phyloP scores from a whole-genome alignment of 2,329 filamentous ascomycete species.

The Sporothrix pallida region DNA sequence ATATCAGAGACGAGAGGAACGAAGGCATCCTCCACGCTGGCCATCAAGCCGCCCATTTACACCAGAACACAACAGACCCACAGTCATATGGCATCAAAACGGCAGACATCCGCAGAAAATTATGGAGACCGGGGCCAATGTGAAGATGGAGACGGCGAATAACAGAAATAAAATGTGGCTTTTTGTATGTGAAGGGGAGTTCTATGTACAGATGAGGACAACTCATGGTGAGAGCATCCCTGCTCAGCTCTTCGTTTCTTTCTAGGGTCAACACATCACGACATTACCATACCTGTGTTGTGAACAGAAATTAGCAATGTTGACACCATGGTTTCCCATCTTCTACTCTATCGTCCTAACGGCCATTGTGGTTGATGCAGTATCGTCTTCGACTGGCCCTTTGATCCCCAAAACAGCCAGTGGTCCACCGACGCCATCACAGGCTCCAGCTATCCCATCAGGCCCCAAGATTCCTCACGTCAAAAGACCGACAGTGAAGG shows the following conservation, averaged over 20 bases:
- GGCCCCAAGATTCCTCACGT: background rate
- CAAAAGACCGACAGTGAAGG: background rate
- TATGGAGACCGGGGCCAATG: background rate
- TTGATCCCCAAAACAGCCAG: background rate
- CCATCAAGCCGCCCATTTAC: no score
- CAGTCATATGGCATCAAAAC: slow-evolving; percentile 23
- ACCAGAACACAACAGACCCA: background rate
- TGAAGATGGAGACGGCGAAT: background rate
- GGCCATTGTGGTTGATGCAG: background rate
- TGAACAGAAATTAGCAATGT: background rate
- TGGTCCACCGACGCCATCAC: background rate
- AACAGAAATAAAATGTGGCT: slow-evolving; percentile 1
- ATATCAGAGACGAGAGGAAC: no score
- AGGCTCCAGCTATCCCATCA: background rate
- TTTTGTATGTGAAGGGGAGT: background rate
- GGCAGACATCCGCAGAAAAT: slow-evolving; percentile 6
- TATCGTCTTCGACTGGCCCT: background rate
- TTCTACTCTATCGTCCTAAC: background rate
- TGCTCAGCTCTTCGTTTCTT: background rate
- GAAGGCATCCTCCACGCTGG: no score
- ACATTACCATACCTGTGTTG: background rate
- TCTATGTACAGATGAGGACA: no score
- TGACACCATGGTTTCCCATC: background rate
- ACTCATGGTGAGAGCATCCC: no score
- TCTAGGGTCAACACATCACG: background rate